Base-by-base conservation (phyloP, 345 rosid genomes). In the Arabidopsis suecica region DNA sequence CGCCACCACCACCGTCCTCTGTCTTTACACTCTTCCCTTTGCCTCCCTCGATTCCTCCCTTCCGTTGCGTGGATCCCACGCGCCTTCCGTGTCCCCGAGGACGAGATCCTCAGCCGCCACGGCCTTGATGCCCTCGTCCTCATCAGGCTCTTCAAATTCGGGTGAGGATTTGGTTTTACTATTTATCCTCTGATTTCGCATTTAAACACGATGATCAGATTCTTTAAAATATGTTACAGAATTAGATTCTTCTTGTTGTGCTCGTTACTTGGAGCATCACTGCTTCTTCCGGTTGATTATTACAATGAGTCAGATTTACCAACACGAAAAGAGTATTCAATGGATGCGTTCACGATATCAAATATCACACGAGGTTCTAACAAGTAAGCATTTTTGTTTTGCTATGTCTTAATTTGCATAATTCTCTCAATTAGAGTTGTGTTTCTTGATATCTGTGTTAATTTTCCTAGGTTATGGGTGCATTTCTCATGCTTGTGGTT, bases 131-230 rank as follows among this genome's bases (percentile, higher is more conserved):
- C 93, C 0, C 89, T 94, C 53, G 72, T 91, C 76, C 60, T 91
- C 82, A 77, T 91, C 66, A 84, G 93, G 41, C 95, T 91, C 85
- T 89, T 94, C 86, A 94, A 89, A 75, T 91, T 91, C 74, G 98
- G 97, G 97, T 86, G 22, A 50, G 82, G 42, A 34, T 28, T 74
- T 1, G 13, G 7, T 73, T 40, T 16, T 6, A n/a, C 10, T 5
- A 11, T 45, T 4, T 6, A 28, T 45, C 45, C 0, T 23, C 12
- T 49, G 23, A 9, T 38, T 12, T 38, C 42, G 42, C 42, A 3
- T 38, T 0, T 38, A 9, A 38, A 38, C 13, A 38, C 11, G 10
- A 38, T 10, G 10, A 28, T 9, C 12, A 38, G 1, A 38, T 38
- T 38, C 36, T 61, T 38, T 33, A 10, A 23, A 32, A n/a, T 49